Conservation (phyloP, 768 basidiomycete genomes). For the Hydnomerulius pinastri region DNA sequence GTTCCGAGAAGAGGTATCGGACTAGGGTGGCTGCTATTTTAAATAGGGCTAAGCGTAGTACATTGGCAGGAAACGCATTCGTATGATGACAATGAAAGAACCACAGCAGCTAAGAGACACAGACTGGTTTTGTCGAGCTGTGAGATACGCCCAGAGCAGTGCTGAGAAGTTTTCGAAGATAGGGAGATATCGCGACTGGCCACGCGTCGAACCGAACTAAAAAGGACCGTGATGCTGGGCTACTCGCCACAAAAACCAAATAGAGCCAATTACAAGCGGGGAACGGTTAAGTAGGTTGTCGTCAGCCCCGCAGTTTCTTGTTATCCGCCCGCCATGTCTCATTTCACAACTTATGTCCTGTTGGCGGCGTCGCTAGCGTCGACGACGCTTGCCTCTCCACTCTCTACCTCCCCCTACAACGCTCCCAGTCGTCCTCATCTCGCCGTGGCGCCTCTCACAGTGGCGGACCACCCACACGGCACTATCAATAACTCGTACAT, state of each 20-base stretch:
- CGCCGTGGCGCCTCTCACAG: conserved; percentile 60
- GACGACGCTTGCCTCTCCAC: conserved; percentile 40
- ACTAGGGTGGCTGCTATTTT: not conserved
- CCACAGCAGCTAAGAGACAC: not conserved
- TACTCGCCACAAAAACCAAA: conserved; percentile 30
- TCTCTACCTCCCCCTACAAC: conserved; percentile 43
- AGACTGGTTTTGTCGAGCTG: too few species aligned
- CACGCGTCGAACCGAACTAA: not conserved
- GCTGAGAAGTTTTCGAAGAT: not conserved
- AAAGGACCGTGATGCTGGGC: not conserved
- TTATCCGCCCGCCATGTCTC: conserved; percentile 35
- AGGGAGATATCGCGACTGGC: not conserved
- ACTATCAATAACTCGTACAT: conserved; percentile 93
- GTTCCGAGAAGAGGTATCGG: not conserved
- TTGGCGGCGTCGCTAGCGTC: conserved; percentile 41
- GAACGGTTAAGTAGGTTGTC: conserved; percentile 26
- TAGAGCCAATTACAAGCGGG: conserved; percentile 21
- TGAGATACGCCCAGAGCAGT: too few species aligned
- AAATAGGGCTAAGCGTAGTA: too few species aligned
- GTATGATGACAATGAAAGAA: not conserved
- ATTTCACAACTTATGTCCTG: conserved; percentile 34
- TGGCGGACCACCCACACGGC: conserved; percentile 64
- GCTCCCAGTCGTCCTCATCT: conserved; percentile 45
- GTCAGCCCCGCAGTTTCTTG: conserved; percentile 7
- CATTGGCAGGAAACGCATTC: too few species aligned